Percentiles rank a stretch among this genome's conserved stretches.
phyloP scores from a whole-genome alignment of 1,284 basidiomycete species.

The Xerocomus minutiporus region DNA sequence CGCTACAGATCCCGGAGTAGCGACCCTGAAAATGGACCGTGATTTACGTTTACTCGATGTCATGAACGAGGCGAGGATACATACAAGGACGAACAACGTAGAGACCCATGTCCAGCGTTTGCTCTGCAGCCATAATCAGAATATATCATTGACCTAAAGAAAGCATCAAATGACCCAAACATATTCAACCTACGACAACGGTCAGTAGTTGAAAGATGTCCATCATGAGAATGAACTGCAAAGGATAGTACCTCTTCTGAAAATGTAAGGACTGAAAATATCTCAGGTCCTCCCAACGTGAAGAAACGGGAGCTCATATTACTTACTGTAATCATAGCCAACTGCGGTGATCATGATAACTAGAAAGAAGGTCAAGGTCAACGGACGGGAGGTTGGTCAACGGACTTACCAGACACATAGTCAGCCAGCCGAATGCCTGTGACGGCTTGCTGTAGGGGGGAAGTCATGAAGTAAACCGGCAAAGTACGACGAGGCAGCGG shows the following conservation, averaged over 20 bases:
- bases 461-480: too few relatives aligned
- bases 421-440: too few relatives aligned
- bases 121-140: background rate
- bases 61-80: background rate
- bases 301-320: background rate
- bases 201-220: background rate
- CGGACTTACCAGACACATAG: background rate
- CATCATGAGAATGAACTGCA: background rate
- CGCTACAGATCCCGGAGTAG: background rate
- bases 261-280: background rate
- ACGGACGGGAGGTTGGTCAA: background rate
- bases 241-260: background rate
- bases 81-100: background rate
- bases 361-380: background rate
- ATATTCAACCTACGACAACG: background rate
- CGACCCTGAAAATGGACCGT: background rate
- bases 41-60: background rate
- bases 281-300: background rate
- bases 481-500: too few relatives aligned
- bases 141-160: background rate
- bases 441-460: too few relatives aligned
- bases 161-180: background rate
- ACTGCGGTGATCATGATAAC: background rate
- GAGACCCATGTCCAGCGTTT: background rate
- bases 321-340: background rate